Evolutionary conservation across 1,284 basidiomycete species (phyloP), one percentile per base, ranked within the genome.

Genomic region (Ustilago curta): DNA sequence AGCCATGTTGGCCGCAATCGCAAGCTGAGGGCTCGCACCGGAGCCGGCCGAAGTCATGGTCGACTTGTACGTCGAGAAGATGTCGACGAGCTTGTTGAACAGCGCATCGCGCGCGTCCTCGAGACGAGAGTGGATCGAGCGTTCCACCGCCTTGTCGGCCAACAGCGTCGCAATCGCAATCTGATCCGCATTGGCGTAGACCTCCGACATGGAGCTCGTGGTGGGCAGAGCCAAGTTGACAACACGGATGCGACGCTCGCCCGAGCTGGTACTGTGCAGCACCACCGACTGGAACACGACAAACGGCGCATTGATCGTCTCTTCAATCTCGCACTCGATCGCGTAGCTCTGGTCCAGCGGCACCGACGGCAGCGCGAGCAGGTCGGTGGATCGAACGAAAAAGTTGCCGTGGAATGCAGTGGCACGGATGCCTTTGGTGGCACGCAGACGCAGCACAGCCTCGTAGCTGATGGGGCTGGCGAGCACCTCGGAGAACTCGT

Each of bases 341-440:
- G 92, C 92, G 84, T 99, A 99, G 52, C 93, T 95, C 86, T 97
- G 94, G 83, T 99, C 95, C 79, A 93, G 91, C 11, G 97, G 95
- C 18, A 99, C 96, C 18, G 95, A 92, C 2, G 97, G 96, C 89
- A 99, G 92, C 3, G 96, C 95, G 35, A 99, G 89, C 37, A 99
- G 88, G 87, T 99, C 97, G 35, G 96, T 98, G 12, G 95, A 97
- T 54, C 97, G 91, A 57, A 98, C 95, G 85, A 99, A 99, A 88
- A 99, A 99, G 88, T 99, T 99, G 78, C 97, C 97, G 82, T 99
- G 95, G 92, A 97, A 99, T 1, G 94, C 93, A 6, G 94, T 91
- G 91, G 98, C 95, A 64, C 97, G 92, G 60, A 99, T 88, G 65
- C 95, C 93, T 91, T 80, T 32, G 55, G 80, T 61, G 29, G 95